Evolutionary conservation across 177 flowering plant species (phyloP), one percentile per base, ranked within the genome.

Genomic region (Vitis hybrid): DNA sequence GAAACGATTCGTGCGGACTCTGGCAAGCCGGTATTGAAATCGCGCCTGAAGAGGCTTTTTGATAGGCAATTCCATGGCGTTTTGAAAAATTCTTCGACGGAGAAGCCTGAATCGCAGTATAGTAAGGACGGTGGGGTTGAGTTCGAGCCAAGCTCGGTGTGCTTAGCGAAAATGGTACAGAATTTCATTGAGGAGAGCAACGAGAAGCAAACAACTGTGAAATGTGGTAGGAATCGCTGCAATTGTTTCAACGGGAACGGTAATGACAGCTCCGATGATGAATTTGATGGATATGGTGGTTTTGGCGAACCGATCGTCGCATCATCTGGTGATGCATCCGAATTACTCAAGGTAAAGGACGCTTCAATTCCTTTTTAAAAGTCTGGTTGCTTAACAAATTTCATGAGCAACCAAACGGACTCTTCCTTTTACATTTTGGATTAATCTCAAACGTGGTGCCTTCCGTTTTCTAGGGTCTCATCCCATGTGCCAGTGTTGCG

Each of bases 221-320:
- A 85, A 70, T 86, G 85, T 19, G 89, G 91, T 52, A 79, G 88
- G 57, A 86, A 82, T 61, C 86, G 93, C 58, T 89, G 97, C 85
- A 91, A 89, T 72, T 94, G 98, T 85, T 92, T 94, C 82, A 88
- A 87, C 71, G 89, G 86, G 1, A 91, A 82, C 79, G 75, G 81
- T 70, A 82, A 79, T 60, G 90, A 84, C 65, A 86, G 88, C 77
- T 89, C 95, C 59, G 97, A 94, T 52, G 97, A 92, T 19, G 97
- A 94, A 64, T 77, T 84, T 19, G 94, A 90, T 64, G 69, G 75
- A 4, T 82, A 69, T 61, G 74, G 74, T 54, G 81, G 72, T 3
- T 78, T 76, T 19, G 74, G 77, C 34, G 92, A 87, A 12, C 73
- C 88, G 12, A 30, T 72, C 52, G 17, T 75, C 52, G 74, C 81